Evolutionary conservation across 306 rosid species (phyloP), one percentile per base, ranked within the genome.

Genomic region (Medicago ruthenica): DNA sequence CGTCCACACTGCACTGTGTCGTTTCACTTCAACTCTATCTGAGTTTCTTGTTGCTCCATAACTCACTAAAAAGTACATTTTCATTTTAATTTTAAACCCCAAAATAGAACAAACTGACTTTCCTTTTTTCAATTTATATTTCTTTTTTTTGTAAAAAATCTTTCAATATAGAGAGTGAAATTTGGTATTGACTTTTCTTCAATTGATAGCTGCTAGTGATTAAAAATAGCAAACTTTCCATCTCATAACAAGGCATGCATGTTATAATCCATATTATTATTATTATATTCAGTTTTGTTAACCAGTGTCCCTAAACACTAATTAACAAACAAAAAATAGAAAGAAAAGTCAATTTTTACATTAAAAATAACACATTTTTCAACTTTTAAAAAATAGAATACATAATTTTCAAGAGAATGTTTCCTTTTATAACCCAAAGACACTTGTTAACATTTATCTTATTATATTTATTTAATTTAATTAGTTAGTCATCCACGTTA

Each of bases 1-100:
- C n/a, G n/a, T n/a, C 64, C 5, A 54, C 61, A 55, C 61, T 55
- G 61, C 61, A 55, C 61, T 24, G 61, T 55, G 61, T 20, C 61
- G 61, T 55, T 55, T 55, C 61, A 55, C 4, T 55, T 55, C 13
- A 34, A 34, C 37, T 34, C 37, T 34, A 18, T 55, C 61, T 20
- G 14, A 59, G 40, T 59, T 59, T 59, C 40, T 59, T 24, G 65
- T 59, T 59, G 13, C 65, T 24, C 65, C 16, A 22, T 59, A 59
- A 59, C 16, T 58, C 39, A 58, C 36, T 58, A 22, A 13, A 58
- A 22, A 59, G 39, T 24, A 24, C 39, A 59, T 0, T 17, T 9
- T 6, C 4, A 1, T 59, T 59, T 59, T 59, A 0, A 24, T 59
- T 59, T 59, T 59, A 17, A 59, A 6, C 39, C 39, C 37, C 63